phyloP scores from a whole-genome alignment of 345 rosid genomes.

The Bruguiera gymnorhiza region DNA sequence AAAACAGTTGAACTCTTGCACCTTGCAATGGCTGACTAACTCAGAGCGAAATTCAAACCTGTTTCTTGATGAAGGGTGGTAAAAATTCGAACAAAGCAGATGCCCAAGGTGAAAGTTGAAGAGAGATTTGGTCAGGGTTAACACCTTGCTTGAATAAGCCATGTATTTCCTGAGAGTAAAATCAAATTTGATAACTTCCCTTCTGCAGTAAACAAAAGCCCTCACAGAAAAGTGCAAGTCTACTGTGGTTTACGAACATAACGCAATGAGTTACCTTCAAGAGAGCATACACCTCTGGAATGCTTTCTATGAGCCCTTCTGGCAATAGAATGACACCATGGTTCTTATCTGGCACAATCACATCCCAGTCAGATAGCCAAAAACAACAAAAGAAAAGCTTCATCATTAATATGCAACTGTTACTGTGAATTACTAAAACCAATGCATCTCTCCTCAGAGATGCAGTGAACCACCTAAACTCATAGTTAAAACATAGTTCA shows the following conservation, averaged over 20 bases:
- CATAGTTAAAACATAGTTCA: background rate
- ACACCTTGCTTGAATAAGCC: constrained; percentile 67
- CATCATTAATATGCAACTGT: background rate
- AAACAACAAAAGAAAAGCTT: background rate
- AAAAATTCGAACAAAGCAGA: constrained; percentile 84
- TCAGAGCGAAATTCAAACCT: constrained; percentile 47
- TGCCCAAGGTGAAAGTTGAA: constrained; percentile 98
- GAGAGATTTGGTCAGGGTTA: constrained; percentile 61
- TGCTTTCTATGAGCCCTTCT: constrained; percentile 96
- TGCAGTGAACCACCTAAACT: background rate
- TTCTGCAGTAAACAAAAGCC: background rate
- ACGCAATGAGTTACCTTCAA: constrained; percentile 55
- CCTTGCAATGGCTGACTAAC: constrained; percentile 1
- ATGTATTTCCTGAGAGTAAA: constrained; percentile 69
- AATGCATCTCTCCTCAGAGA: background rate
- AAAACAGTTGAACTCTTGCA: constrained; percentile 10
- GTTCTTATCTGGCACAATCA: constrained; percentile 61
- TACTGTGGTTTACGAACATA: background rate
- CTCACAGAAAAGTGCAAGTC: background rate
- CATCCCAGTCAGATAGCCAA: constrained; percentile 19
- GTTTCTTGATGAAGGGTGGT: constrained; percentile 84
- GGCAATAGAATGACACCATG: constrained; percentile 96
- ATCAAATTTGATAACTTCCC: constrained; percentile 17
- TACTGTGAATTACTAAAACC: background rate
- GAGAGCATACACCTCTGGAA: constrained; percentile 92